phyloP scores from a whole-genome alignment of 2,329 filamentous ascomycete genomes.

The Fusarium pininemorale region DNA sequence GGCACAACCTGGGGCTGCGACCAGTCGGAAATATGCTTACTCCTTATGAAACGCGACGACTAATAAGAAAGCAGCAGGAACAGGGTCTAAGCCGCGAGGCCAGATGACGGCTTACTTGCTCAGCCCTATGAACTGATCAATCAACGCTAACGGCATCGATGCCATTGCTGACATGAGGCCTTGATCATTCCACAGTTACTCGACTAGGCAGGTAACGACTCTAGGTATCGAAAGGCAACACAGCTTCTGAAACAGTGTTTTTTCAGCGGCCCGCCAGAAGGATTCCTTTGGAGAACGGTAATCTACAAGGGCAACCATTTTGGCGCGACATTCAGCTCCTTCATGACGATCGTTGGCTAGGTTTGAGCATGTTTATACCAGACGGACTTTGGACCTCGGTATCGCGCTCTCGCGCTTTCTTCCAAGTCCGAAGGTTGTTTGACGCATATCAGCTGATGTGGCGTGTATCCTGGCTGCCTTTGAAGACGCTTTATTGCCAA shows the following conservation, averaged over 20 bases:
- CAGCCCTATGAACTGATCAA: slow-evolving; percentile 15
- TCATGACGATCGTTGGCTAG: not conserved
- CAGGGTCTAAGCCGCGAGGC: not conserved
- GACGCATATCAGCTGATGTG: slow-evolving; percentile 19
- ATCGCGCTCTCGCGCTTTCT: slow-evolving; percentile 20
- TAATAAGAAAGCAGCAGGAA: not conserved
- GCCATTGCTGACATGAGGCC: not conserved
- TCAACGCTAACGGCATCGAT: not conserved
- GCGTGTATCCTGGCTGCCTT: not conserved
- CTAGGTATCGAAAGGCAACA: not conserved
- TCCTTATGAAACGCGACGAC: not conserved
- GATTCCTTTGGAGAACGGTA: not conserved
- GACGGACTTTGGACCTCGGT: not conserved
- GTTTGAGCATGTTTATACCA: not conserved
- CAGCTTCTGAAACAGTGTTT: not conserved
- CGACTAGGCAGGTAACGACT: not conserved
- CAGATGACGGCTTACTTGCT: not conserved
- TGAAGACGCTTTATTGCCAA: not conserved
- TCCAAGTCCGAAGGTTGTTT: slow-evolving; percentile 2
- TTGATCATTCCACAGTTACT: not conserved
- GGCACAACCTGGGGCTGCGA: not conserved
- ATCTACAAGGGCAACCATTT: not conserved
- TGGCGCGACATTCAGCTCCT: not conserved
- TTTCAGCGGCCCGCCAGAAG: not conserved
- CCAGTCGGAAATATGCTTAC: not conserved